Evolutionary conservation across 192 early-diverging fungal species (phyloP).

Genomic region (Irineochytrium annulatum): DNA sequence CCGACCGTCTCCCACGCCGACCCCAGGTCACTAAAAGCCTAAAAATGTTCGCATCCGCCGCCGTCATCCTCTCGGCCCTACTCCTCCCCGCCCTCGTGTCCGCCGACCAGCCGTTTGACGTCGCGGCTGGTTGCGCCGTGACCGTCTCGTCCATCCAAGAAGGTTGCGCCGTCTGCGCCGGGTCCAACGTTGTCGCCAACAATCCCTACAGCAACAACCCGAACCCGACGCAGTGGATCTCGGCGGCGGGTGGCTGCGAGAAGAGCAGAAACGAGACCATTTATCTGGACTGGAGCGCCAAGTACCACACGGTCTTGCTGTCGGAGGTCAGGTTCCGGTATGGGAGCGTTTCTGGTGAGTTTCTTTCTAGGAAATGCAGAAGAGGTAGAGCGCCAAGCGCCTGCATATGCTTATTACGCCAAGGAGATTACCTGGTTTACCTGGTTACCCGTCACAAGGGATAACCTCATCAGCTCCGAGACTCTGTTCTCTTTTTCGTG

Average conservation of each 20-base stretch:
- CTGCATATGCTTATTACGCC: too few species aligned
- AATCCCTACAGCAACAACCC: not conserved
- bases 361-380: too few species aligned
- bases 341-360: constrained; percentile 8
- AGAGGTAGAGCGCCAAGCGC: too few species aligned
- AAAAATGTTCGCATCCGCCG: too few species aligned
- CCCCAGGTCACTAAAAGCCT: too few species aligned
- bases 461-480: too few species aligned
- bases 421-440: too few species aligned
- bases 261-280: constrained; percentile 5
- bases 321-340: constrained; percentile 11
- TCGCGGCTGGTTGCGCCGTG: not conserved
- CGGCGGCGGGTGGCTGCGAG: not conserved
- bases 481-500: too few species aligned
- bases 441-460: too few species aligned
- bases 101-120: not conserved
- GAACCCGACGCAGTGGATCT: not conserved
- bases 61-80: too few species aligned
- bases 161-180: not conserved
- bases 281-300: constrained; percentile 8
- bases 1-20: too few species aligned
- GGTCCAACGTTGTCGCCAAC: too few species aligned
- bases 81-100: not conserved
- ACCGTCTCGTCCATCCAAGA: not conserved
- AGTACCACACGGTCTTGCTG: constrained; percentile 8